Base-by-base conservation (phyloP, 805 yeast species). In the Saccharomycopsis malanga region DNA sequence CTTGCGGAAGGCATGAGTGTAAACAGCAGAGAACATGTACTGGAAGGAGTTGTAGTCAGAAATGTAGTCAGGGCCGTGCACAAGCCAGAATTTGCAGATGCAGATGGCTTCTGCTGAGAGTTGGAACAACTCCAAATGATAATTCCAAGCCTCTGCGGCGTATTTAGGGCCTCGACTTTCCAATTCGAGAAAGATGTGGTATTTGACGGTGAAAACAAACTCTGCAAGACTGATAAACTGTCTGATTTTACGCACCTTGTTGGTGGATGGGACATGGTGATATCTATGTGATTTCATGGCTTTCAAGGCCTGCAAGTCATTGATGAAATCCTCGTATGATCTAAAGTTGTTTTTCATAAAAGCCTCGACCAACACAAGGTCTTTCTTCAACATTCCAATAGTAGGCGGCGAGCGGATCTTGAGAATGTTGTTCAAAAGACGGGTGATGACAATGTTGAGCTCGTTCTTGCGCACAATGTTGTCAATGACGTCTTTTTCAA, bases 401-500 rank as follows among this genome's bases (percentile, higher is more conserved):
- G 55, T 47, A 1, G 67, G 61, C 12, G 41, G 45, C 1, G 38
- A 42, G 17, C 49, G 46, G 6, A 60, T 29, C 15, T 46, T 44
- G 39, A 60, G 61, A 21, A 63, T 34, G 17, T 48, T 43, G 12
- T 46, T 42, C 38, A 65, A 44, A 14, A 67, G 17, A 4, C 50
- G 42, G 22, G 45, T 47, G n/a, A 49, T 35, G 3, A 30, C 6
- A 9, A 9, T 15, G 21, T 44, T 44, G 6, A 51, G 30, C 17
- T 45, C 47, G 22, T 37, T 9, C n/a, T 37, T 51, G 14, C 3
- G 14, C n/a, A 38, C 34, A 6, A 51, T 48, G 17, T 21, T 23
- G 20, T 42, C 49, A 23, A 48, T 41, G 14, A 45, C 44, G 12
- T 24, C 36, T 23, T 39, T 47, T 25, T 51, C 54, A 27, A 51